These are phyloP conservation scores for Singerocomus inundabilis DNA, from an alignment of 1,284 basidiomycete species.

Conservation along the genomic window DNA sequence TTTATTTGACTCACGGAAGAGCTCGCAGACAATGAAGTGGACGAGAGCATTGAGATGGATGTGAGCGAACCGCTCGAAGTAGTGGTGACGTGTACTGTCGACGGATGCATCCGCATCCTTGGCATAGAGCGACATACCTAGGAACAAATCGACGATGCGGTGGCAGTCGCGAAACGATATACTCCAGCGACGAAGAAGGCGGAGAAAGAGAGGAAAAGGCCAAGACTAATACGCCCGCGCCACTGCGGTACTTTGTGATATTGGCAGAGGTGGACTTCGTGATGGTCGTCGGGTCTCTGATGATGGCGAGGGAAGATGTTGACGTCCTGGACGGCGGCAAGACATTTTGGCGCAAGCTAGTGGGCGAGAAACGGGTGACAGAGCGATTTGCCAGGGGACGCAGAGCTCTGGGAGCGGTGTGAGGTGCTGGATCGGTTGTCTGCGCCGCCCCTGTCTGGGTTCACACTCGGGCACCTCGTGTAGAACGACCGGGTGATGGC, in stretches of 20 bases:
- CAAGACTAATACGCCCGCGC: constrained; percentile 28
- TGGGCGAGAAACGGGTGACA: constrained; percentile 50
- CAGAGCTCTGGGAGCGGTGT: constrained; percentile 69
- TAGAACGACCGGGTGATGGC: constrained; percentile 86
- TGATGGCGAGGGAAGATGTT: constrained; percentile 32
- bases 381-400: constrained; percentile 50
- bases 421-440: constrained; percentile 42
- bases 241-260: constrained; percentile 71
- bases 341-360: constrained; percentile 53
- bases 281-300: constrained; percentile 41
- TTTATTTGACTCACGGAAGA: constrained; percentile 72
- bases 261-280: constrained; percentile 70
- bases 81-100: constrained; percentile 58
- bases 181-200: constrained; percentile 38
- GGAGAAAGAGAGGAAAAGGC: constrained; percentile 35
- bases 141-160: constrained; percentile 59
- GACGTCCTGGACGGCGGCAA: constrained; percentile 31
- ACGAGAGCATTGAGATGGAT: constrained; percentile 66
- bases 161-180: constrained; percentile 57
- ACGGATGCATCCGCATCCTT: constrained; percentile 52
- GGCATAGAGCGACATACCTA: constrained; percentile 52
- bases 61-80: constrained; percentile 54
- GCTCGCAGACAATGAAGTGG: constrained; percentile 63
- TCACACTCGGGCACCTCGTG: constrained; percentile 63
- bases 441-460: constrained; percentile 55